Percentiles rank a stretch among this genome's conserved stretches.
phyloP scores from a whole-genome alignment of 139 green algal species.

The Micractinium conductrix region DNA sequence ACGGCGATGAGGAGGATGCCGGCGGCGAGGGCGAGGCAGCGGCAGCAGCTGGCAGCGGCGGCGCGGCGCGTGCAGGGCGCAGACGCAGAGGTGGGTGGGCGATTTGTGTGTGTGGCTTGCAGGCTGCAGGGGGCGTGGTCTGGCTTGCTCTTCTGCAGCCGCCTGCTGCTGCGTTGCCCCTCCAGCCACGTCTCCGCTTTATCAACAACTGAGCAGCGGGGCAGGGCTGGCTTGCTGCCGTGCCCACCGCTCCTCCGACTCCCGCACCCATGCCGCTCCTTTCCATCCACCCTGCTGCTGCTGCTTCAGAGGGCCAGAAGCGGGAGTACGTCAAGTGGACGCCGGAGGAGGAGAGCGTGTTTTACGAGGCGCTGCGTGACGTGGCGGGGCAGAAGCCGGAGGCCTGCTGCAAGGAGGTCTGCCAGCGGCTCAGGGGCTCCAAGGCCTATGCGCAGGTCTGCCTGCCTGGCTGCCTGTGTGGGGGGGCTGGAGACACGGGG shows the following conservation, averaged over 20 bases:
- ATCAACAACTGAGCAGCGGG: no score
- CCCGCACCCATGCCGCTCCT: no score
- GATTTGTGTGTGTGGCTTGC: not conserved
- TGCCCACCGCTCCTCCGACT: no score
- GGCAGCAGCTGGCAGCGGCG: not conserved
- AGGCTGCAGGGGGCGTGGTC: not conserved
- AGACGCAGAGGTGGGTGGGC: not conserved
- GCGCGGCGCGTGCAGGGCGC: no score
- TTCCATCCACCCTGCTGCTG: no score
- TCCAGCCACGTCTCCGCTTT: no score
- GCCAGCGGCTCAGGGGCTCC: not conserved
- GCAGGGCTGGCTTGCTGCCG: no score
- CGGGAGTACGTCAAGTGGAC: conserved; percentile 29
- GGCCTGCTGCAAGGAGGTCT: conserved; percentile 14
- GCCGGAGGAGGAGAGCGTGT: conserved; percentile 16
- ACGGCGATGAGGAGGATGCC: not conserved
- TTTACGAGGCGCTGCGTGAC: conserved; percentile 19
- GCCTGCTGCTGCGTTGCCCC: not conserved
- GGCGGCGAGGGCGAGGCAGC: not conserved
- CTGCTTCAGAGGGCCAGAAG: no score
- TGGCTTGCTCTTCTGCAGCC: not conserved
- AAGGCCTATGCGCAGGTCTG: conserved; percentile 35
- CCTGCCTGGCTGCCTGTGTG: no score
- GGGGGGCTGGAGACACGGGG: no score
- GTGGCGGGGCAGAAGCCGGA: conserved; percentile 35